Conservation (phyloP, 129 eudicot genomes). For the Lactuca sativa region DNA sequence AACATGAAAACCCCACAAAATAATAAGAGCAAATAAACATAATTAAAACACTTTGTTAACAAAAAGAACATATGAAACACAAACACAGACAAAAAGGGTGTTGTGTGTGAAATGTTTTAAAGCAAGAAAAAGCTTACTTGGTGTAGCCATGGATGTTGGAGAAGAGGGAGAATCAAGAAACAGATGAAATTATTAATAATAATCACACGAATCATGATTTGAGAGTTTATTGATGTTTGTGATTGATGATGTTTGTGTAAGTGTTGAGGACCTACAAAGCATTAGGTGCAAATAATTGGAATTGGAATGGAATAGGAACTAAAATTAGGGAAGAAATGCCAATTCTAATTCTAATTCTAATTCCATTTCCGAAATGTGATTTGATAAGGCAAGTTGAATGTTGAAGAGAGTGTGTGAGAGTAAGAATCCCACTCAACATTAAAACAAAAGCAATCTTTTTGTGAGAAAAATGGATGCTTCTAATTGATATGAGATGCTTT, state of each 20-base stretch:
- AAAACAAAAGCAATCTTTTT: conserved; percentile 38
- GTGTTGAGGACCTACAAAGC: conserved; percentile 69
- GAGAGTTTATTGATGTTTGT: conserved; percentile 22
- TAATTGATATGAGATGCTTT: conserved; percentile 18
- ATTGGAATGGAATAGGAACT: conserved; percentile 33
- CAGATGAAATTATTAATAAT: conserved; percentile 22
- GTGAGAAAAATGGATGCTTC: conserved; percentile 6
- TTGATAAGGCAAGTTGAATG: conserved; percentile 32
- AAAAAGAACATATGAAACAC: neutral
- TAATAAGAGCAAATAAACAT: conserved; percentile 1
- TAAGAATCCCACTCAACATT: conserved; percentile 35
- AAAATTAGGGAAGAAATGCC: conserved; percentile 25
- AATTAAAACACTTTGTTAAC: neutral
- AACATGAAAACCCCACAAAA: conserved; percentile 32
- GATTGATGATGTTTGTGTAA: conserved; percentile 36
- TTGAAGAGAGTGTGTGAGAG: conserved; percentile 21
- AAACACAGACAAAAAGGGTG: conserved; percentile 4
- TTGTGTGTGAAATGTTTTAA: conserved; percentile 13
- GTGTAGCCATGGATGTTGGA: conserved; percentile 42
- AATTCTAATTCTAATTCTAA: conserved; percentile 19
- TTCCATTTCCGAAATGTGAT: conserved; percentile 6
- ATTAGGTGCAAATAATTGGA: conserved; percentile 34
- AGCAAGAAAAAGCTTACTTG: conserved; percentile 39
- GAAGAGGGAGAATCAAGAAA: conserved; percentile 39
- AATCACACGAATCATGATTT: conserved; percentile 30